Evolutionary conservation across 2,329 filamentous ascomycete species (phyloP).

Genomic region (Fusarium equiseti): DNA sequence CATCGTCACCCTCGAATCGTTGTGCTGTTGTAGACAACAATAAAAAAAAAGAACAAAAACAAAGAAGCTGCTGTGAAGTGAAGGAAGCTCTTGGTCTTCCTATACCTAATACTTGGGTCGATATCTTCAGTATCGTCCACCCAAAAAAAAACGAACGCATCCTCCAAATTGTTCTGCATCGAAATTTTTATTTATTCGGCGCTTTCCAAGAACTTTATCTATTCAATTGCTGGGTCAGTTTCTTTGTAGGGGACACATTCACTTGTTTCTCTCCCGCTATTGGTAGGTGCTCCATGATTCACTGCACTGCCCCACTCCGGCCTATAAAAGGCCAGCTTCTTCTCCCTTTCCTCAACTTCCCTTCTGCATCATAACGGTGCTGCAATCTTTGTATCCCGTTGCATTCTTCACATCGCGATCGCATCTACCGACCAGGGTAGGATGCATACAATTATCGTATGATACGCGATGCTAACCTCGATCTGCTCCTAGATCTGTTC

Average conservation of each 20-base stretch:
- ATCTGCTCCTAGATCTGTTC: conserved; percentile 52
- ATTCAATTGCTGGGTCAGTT: conserved; percentile 50
- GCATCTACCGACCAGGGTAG: conserved; percentile 41
- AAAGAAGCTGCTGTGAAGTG: conserved; percentile 50
- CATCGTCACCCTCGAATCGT: conserved; percentile 51
- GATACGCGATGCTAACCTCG: conserved; percentile 44
- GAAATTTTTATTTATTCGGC: conserved; percentile 32
- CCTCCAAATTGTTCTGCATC: conserved; percentile 37
- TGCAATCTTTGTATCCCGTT: conserved; percentile 3
- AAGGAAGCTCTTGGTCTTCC: conserved; percentile 41
- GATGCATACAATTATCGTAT: conserved; percentile 20
- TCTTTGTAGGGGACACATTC: conserved; percentile 88
- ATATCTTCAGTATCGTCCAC: conserved; percentile 21
- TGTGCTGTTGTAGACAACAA: conserved; percentile 55
- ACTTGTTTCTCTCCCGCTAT: conserved; percentile 94
- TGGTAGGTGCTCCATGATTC: conserved; percentile 63
- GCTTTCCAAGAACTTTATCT: conserved; percentile 36
- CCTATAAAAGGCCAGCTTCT: conserved; percentile 48
- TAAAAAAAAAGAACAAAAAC: conserved; percentile 39
- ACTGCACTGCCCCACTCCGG: conserved; percentile 38
- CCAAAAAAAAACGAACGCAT: conserved; percentile 15
- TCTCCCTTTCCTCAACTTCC: conserved; percentile 35
- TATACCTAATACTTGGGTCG: conserved; percentile 33
- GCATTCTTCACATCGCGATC: conserved; percentile 13
- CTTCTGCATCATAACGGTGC: conserved; percentile 39